Conservation (phyloP, 306 rosid genomes). For the Heteromeles arbutifolia region DNA sequence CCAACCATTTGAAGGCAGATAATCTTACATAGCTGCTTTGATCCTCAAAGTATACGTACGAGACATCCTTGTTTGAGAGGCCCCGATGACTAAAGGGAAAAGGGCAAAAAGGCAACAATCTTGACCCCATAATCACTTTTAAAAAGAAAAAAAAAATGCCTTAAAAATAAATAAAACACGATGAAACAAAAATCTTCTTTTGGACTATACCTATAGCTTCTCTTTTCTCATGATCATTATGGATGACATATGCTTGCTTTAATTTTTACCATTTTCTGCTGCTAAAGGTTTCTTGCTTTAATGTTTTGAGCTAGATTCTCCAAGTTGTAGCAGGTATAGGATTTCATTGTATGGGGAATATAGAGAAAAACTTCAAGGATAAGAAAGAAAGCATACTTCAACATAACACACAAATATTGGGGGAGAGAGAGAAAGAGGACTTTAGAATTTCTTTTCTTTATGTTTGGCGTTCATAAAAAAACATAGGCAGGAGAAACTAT, state of each 20-base stretch:
- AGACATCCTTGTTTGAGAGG: slow-evolving; percentile 72
- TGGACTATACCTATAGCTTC: slow-evolving; percentile 42
- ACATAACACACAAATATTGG: slow-evolving; percentile 15
- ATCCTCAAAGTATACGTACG: slow-evolving; percentile 60
- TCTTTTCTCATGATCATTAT: slow-evolving; percentile 31
- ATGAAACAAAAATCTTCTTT: slow-evolving; percentile 48
- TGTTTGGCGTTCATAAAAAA: slow-evolving; percentile 36
- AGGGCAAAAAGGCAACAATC: slow-evolving; percentile 33
- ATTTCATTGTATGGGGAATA: slow-evolving; percentile 45
- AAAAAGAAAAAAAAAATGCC: slow-evolving; percentile 18
- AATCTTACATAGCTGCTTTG: slow-evolving; percentile 35
- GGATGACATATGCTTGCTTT: slow-evolving; percentile 48
- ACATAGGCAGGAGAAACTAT: background rate
- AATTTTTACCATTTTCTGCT: slow-evolving; percentile 33
- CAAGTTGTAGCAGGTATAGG: slow-evolving; percentile 43
- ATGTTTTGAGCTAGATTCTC: slow-evolving; percentile 41
- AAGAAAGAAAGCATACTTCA: slow-evolving; percentile 38
- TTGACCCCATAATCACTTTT: slow-evolving; percentile 75
- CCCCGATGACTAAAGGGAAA: slow-evolving; percentile 53
- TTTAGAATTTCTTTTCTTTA: background rate
- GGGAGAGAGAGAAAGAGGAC: slow-evolving; percentile 17
- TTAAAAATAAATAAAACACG: slow-evolving; percentile 25
- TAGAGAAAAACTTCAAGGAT: slow-evolving; percentile 36
- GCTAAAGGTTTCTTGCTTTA: slow-evolving; percentile 34
- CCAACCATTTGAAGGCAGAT: slow-evolving; percentile 44